Evolutionary conservation across 306 rosid species (phyloP).

Genomic region (Cercis canadensis): DNA sequence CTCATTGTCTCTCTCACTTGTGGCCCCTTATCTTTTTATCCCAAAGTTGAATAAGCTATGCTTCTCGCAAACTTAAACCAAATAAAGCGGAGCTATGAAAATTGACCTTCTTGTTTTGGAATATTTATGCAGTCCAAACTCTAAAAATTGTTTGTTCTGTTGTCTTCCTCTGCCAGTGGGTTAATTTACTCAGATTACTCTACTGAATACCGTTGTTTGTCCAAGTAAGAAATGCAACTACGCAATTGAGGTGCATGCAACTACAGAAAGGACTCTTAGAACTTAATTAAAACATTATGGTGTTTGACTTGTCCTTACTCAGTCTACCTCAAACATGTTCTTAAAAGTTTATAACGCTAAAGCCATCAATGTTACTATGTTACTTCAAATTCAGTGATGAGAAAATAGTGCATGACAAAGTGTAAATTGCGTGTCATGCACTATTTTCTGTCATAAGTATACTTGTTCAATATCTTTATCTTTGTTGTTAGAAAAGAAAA

Average conservation of each 20-base stretch:
- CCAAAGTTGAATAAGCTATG: conserved; percentile 31
- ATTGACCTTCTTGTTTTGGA: not conserved
- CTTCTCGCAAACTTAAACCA: conserved; percentile 26
- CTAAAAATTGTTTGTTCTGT: conserved; percentile 11
- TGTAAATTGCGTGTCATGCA: too few relatives aligned
- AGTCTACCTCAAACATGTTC: too few relatives aligned
- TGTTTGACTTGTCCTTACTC: too few relatives aligned
- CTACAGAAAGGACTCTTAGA: conserved; percentile 10
- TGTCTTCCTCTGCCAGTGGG: conserved; percentile 2
- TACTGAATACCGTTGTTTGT: not conserved
- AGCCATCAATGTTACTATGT: too few relatives aligned
- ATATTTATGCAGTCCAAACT: conserved; percentile 11
- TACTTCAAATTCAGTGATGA: too few relatives aligned
- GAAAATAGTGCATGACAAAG: too few relatives aligned
- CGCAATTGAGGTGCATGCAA: too few relatives aligned
- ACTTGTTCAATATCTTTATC: too few relatives aligned
- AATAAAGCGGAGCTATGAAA: conserved; percentile 23
- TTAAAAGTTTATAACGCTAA: too few relatives aligned
- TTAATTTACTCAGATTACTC: conserved; percentile 2
- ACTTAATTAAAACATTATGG: too few relatives aligned
- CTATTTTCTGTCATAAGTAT: too few relatives aligned
- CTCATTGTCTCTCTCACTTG: not conserved
- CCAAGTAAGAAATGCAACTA: not conserved
- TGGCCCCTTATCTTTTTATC: conserved; percentile 28
- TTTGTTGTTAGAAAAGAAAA: not conserved